Percentiles rank a stretch among this genome's conserved stretches.
These are phyloP conservation scores for Colletotrichum echinochloae DNA, from an alignment of 2,329 filamentous ascomycete species.

Conservation along the genomic window DNA sequence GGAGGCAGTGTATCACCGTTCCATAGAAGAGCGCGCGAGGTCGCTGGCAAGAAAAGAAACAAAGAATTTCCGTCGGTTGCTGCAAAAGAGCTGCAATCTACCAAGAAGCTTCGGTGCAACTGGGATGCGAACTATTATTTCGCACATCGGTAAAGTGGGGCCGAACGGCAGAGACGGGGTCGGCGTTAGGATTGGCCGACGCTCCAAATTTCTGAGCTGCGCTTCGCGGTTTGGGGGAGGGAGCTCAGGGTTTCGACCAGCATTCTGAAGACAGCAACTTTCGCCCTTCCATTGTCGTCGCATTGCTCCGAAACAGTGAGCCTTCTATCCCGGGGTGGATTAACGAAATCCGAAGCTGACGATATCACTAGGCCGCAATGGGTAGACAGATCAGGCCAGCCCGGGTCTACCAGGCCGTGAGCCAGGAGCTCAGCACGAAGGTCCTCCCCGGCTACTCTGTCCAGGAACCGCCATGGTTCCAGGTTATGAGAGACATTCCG, in stretches of 20 bases:
- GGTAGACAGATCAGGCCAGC: conserved; percentile 60
- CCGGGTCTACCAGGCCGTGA: conserved; percentile 60
- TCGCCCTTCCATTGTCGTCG: background rate
- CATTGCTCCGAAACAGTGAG: background rate
- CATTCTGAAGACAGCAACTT: conserved; percentile 4
- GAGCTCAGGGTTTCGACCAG: background rate
- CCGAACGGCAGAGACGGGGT: conserved; percentile 6
- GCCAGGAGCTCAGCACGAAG: conserved; percentile 57
- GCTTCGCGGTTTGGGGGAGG: conserved; percentile 12
- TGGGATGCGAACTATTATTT: conserved; percentile 39
- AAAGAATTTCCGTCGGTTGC: background rate
- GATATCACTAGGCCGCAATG: conserved; percentile 47
- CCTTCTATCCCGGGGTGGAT: background rate
- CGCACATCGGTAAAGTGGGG: conserved; percentile 34
- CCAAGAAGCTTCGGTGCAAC: conserved; percentile 31
- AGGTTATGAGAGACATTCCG: conserved; percentile 64
- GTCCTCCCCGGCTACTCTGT: conserved; percentile 51
- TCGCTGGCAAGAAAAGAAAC: background rate
- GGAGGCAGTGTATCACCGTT: conserved; percentile 31
- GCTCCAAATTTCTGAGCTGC: conserved; percentile 40
- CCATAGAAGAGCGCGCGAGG: conserved; percentile 28
- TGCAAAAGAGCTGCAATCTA: conserved; percentile 30
- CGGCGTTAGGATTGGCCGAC: conserved; percentile 42
- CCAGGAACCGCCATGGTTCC: conserved; percentile 61
- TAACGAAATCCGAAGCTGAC: background rate